Percentiles rank a stretch among this genome's conserved stretches.
These are phyloP conservation scores for Neckera pumila DNA, from an alignment of 225 moss, liverwort and hornwort species.

Conservation along the genomic window DNA sequence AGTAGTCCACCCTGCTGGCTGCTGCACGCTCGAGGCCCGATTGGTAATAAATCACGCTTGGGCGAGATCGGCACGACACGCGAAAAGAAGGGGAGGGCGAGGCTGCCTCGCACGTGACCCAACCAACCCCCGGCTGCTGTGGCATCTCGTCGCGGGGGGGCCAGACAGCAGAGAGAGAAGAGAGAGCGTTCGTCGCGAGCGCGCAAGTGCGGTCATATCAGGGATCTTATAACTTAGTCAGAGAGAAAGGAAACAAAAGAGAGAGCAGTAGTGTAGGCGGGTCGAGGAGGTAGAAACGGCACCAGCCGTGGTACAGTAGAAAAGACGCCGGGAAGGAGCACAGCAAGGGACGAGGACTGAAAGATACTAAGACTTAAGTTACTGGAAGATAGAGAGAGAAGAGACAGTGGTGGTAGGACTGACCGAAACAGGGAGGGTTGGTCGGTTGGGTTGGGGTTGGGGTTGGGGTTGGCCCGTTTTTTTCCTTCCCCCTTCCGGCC, in stretches of 20 bases:
- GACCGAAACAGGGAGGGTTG: slow-evolving; percentile 9
- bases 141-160: slow-evolving; percentile 8
- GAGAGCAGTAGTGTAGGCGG: no score
- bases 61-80: neutral
- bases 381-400: neutral
- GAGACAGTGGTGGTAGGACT: neutral
- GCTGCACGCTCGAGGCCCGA: neutral
- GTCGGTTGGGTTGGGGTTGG: slow-evolving; percentile 9
- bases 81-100: neutral
- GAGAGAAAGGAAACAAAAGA: no score
- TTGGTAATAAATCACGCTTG: neutral
- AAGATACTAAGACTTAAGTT: neutral
- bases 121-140: neutral
- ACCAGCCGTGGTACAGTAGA: slow-evolving; percentile 10
- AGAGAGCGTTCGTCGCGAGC: neutral
- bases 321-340: neutral
- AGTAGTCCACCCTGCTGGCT: neutral
- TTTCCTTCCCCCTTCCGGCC: neutral
- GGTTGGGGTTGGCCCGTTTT: slow-evolving; percentile 3
- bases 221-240: neutral
- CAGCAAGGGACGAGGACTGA: neutral
- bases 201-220: neutral
- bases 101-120: slow-evolving; percentile 1
- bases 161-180: neutral
- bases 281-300: slow-evolving; percentile 4